These are phyloP conservation scores for Austroboletus sp. DNA, from an alignment of 1,284 basidiomycete species.

Conservation along the genomic window DNA sequence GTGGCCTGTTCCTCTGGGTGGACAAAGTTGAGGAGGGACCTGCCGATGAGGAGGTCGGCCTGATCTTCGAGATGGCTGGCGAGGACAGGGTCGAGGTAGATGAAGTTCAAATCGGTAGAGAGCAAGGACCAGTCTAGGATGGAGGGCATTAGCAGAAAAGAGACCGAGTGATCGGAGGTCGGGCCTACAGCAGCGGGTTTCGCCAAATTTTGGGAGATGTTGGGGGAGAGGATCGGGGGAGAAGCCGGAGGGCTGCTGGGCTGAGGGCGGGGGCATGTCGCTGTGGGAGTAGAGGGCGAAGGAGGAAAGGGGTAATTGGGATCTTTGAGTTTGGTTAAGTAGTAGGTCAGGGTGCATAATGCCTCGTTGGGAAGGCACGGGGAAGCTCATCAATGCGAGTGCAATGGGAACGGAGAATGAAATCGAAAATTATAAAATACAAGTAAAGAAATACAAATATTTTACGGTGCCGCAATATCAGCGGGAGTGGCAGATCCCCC, in stretches of 20 bases:
- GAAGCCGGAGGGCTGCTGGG: no score
- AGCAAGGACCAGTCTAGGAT: slow-evolving; percentile 65
- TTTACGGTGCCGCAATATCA: slow-evolving; percentile 12
- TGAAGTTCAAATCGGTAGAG: slow-evolving; percentile 68
- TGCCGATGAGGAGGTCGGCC: slow-evolving; percentile 62
- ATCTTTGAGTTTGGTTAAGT: slow-evolving; percentile 33
- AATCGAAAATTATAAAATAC: neutral
- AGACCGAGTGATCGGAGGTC: slow-evolving; percentile 31
- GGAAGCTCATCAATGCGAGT: slow-evolving; percentile 37
- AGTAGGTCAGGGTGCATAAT: slow-evolving; percentile 29
- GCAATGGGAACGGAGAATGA: slow-evolving; percentile 15
- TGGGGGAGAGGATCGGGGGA: slow-evolving; percentile 16
- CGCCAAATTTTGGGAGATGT: slow-evolving; percentile 50
- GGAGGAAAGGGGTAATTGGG: slow-evolving; percentile 35
- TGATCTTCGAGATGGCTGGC: slow-evolving; percentile 70
- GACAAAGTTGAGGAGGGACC: slow-evolving; percentile 77
- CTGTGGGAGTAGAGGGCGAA: slow-evolving; percentile 31
- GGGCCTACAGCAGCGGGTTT: slow-evolving; percentile 63
- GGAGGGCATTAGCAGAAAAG: slow-evolving; percentile 14
- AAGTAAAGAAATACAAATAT: no score
- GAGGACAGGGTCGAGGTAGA: slow-evolving; percentile 86
- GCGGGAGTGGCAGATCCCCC: slow-evolving; percentile 8
- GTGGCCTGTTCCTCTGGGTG: slow-evolving; percentile 84
- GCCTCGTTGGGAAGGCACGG: slow-evolving; percentile 37
- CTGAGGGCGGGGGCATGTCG: slow-evolving; percentile 19